A percentile compares a stretch with the other conserved stretches of the same genome.
phyloP scores from a whole-genome alignment of 140 eudicot species.

The Anethum foeniculum region DNA sequence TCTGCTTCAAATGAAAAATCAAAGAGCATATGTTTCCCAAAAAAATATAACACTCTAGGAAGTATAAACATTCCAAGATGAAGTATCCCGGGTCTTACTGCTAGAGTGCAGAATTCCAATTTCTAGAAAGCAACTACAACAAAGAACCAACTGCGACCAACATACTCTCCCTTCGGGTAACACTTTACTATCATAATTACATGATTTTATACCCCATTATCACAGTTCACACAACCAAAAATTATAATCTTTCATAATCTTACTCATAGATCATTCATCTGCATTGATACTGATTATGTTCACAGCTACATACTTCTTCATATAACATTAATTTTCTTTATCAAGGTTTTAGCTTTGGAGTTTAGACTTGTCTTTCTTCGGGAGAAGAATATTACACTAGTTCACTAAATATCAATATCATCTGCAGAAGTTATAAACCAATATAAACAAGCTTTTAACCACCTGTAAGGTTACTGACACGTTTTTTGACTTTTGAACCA shows the following conservation, averaged over 20 bases:
- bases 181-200: neutral
- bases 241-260: neutral
- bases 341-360: neutral
- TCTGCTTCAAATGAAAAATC: neutral
- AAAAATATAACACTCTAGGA: neutral
- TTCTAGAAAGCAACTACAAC: neutral
- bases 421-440: neutral
- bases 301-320: neutral
- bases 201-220: neutral
- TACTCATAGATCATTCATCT: neutral
- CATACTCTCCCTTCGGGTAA: neutral
- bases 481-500: constrained; percentile 44
- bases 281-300: neutral
- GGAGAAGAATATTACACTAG: neutral
- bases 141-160: no score
- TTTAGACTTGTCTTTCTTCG: neutral
- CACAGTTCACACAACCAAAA: neutral
- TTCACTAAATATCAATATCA: neutral
- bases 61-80: neutral
- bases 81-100: neutral
- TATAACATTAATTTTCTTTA: neutral
- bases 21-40: neutral
- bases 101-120: neutral
- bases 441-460: neutral
- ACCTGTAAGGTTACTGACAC: constrained; percentile 70